Percentiles rank a stretch among this genome's conserved stretches.
Conservation (phyloP, 1,284 basidiomycete species). For the Ceratobasidium sp. region DNA sequence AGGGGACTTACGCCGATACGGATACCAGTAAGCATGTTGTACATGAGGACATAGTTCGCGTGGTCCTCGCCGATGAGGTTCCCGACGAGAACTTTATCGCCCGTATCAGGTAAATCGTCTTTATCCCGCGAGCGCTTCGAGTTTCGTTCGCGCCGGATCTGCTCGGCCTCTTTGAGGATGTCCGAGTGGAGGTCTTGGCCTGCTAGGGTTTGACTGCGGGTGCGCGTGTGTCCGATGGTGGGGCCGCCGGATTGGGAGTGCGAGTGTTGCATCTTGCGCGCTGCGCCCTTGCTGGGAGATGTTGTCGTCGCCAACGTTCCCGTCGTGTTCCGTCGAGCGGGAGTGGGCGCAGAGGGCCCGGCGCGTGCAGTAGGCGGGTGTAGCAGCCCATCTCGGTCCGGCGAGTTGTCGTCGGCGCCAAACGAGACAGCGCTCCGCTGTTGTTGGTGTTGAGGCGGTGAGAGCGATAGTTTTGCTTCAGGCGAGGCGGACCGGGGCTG, state of each 20-base stretch:
- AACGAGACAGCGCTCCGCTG: conserved; percentile 29
- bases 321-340: conserved; percentile 40
- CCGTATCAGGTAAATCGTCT: conserved; percentile 55
- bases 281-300: background rate
- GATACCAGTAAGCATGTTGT: conserved; percentile 99
- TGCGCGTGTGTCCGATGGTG: conserved; percentile 29
- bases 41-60: conserved; percentile 99
- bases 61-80: conserved; percentile 98
- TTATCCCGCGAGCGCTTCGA: conserved; percentile 70
- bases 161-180: conserved; percentile 86
- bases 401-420: conserved; percentile 12
- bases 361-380: conserved; percentile 26
- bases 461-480: background rate
- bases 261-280: conserved; percentile 42
- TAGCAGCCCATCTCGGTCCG: background rate
- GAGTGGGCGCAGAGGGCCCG: conserved; percentile 7
- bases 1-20: conserved; percentile 83
- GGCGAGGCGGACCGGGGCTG: conserved; percentile 21
- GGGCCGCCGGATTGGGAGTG: conserved; percentile 43
- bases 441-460: background rate
- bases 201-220: conserved; percentile 35
- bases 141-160: conserved; percentile 81
- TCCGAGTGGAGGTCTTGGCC: conserved; percentile 65
- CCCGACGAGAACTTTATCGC: conserved; percentile 81
- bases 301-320: conserved; percentile 9